Percentiles rank a stretch among this genome's conserved stretches.
Conservation (phyloP, 352 stramenopile genomes). For the Globisporangium nagaii region DNA sequence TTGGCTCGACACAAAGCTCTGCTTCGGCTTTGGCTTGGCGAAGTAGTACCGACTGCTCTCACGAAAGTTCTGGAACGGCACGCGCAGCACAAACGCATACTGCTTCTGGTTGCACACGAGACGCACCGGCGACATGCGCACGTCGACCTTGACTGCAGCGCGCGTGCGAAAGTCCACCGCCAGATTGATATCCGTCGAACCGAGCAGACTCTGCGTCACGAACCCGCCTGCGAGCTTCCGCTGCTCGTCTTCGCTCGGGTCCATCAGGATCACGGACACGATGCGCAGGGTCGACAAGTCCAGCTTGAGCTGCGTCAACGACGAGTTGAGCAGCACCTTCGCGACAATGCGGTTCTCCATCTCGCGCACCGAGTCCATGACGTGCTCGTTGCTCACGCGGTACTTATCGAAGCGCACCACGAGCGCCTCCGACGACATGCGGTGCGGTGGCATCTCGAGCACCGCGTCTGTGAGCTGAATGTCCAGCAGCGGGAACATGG, state of each 20-base stretch:
- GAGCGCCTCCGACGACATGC: conserved; percentile 69
- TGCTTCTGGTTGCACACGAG: conserved; percentile 83
- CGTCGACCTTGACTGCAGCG: conserved; percentile 44
- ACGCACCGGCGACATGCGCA: conserved; percentile 53
- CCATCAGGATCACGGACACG: conserved; percentile 71
- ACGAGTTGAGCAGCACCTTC: conserved; percentile 83
- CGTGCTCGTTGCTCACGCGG: conserved; percentile 53
- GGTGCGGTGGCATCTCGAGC: conserved; percentile 74
- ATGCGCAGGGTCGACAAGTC: conserved; percentile 61
- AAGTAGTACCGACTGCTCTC: conserved; percentile 57
- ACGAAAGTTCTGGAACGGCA: conserved; percentile 70
- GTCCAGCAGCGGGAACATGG: conserved; percentile 75
- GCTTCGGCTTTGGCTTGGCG: neutral
- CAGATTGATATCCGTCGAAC: conserved; percentile 55
- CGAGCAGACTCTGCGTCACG: conserved; percentile 64
- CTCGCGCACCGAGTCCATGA: conserved; percentile 49
- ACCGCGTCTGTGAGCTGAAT: conserved; percentile 63
- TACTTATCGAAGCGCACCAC: conserved; percentile 69
- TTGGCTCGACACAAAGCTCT: neutral
- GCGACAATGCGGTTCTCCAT: conserved; percentile 76
- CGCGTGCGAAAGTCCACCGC: conserved; percentile 57
- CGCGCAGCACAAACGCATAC: conserved; percentile 68
- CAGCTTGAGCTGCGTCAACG: conserved; percentile 63
- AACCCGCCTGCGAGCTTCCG: conserved; percentile 33
- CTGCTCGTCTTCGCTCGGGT: conserved; percentile 22